Evolutionary conservation across 2,329 filamentous ascomycete species (phyloP), one percentile per base, ranked within the genome.

Genomic region (Daldinia eschscholtzii): DNA sequence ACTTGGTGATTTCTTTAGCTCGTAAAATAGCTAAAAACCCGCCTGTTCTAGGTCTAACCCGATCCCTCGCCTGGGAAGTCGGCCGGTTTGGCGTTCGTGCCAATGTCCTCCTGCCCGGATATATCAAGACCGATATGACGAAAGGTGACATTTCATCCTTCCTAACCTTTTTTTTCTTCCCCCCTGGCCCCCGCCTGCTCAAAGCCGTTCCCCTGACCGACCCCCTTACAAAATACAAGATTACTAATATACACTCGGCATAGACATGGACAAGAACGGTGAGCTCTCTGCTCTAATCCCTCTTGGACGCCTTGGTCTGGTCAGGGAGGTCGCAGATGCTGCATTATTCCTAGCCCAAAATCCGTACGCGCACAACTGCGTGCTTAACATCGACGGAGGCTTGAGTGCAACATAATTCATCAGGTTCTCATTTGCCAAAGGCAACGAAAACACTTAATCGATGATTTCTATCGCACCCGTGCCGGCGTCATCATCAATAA

Each of bases 341-440:
- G 92, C 91, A 53, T 77, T 91, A 30, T 97, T 97, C 79, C 85
- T 97, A 15, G 91, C 88, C 33, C 85, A 86, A 53, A 97, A 96
- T 79, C 83, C 87, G 70, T 97, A 95, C 80, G 92, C 93, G 63
- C 95, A 95, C 79, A 97, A 97, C 72, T 96, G 93, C 78, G 86
- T 94, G 57, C 84, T 97, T 58, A 96, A 94, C 78, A 84, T 97
- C 30, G 94, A 97, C 79, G 94, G 94, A 15, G 94, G 94, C 1
- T 79, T 97, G 72, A 94, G 92, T 79, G 92, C 92, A 57, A 80
- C 80, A 74, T 92, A 78, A 85, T 10, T 15, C 61, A n/a, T 33
- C 41, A 56, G 33, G n/a, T 65, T 20, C 52, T 26, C 23, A 9
- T 73, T 73, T 72, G 70, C 65, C n/a, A 41, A 60, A 69, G 56